Base-by-base conservation (phyloP, 805 yeast genomes). In the Ogataea siamensis region DNA sequence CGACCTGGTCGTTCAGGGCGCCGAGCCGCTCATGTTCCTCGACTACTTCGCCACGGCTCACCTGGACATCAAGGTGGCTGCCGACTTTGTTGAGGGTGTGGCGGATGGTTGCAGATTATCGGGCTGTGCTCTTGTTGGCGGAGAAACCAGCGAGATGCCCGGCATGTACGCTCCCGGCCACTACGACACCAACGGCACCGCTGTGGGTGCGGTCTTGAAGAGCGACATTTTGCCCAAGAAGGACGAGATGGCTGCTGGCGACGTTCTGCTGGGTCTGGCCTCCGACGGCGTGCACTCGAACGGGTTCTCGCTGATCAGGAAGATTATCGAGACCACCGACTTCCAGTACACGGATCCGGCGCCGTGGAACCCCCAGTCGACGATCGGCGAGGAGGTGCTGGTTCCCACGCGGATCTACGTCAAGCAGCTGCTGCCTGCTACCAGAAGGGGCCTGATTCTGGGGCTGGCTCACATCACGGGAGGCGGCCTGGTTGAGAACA, bases 101-200 rank as follows among this genome's bases (percentile, higher is more conserved):
- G 97, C 96, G 33, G 85, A 85, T 47, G 99, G 99, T 40, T 93
- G 99, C 71, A 80, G 82, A 49, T 77, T 79, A 49, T 85, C 98
- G 22, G 96, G 96, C 8, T 91, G 99, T 74, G 99, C 99, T 5
- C 73, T 93, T 42, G 96, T 93, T 37, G 99, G 99, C 40, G 99
- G 99, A 50, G 99, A 93, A 67, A 93, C 99, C 25, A 84, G 95
- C 38, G 99, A 93, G 71, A 93, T 93, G 99, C 99, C 99, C 18
- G 99, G 99, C 49, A 87, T 93, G 85, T 93, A 93, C 57, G 85
- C 82, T 43, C 87, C 80, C 40, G 95, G 94, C 22, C 98, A 93
- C 66, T 93, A 93, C 60, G 99, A 93, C 64, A 89, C 96, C 44
- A 93, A 91, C 58, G 99, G 99, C 64, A 94, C 99, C 24, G 94